These are phyloP conservation scores for Botrytis deweyae DNA, from an alignment of 2,329 filamentous ascomycete species.

Conservation along the genomic window DNA sequence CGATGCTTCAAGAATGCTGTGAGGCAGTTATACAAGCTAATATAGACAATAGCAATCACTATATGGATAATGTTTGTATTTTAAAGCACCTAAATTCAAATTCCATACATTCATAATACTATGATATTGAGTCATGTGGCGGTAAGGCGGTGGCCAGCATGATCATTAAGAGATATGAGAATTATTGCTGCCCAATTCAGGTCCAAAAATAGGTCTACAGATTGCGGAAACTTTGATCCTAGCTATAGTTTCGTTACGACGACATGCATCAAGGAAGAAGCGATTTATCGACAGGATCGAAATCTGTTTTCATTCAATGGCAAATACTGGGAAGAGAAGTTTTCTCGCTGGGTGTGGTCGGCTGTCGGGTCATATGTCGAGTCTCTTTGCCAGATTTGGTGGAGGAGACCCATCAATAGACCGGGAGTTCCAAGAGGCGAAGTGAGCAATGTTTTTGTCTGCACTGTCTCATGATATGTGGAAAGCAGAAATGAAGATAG, in stretches of 20 bases:
- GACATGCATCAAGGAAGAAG: not conserved
- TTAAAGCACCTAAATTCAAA: not conserved
- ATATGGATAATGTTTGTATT: not conserved
- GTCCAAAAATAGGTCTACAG: not conserved
- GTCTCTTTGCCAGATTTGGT: not conserved
- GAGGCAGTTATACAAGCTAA: not conserved
- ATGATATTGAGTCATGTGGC: not conserved
- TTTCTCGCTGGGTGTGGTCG: not conserved
- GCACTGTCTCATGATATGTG: not conserved
- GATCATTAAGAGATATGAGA: not conserved
- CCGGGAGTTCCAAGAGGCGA: not conserved
- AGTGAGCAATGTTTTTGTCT: not conserved
- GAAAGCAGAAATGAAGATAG: too few relatives aligned
- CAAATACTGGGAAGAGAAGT: not conserved
- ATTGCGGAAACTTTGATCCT: not conserved
- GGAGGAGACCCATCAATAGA: not conserved
- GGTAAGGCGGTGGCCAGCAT: slow-evolving; percentile 1
- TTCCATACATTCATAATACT: not conserved
- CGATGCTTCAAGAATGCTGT: too few relatives aligned
- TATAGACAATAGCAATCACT: not conserved
- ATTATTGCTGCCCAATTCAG: slow-evolving; percentile 2
- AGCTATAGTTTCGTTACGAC: not conserved
- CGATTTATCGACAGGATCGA: not conserved
- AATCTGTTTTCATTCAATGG: not conserved
- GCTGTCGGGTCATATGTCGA: not conserved